phyloP scores from a whole-genome alignment of 2,329 filamentous ascomycete species.

The Epichloe uncinata region DNA sequence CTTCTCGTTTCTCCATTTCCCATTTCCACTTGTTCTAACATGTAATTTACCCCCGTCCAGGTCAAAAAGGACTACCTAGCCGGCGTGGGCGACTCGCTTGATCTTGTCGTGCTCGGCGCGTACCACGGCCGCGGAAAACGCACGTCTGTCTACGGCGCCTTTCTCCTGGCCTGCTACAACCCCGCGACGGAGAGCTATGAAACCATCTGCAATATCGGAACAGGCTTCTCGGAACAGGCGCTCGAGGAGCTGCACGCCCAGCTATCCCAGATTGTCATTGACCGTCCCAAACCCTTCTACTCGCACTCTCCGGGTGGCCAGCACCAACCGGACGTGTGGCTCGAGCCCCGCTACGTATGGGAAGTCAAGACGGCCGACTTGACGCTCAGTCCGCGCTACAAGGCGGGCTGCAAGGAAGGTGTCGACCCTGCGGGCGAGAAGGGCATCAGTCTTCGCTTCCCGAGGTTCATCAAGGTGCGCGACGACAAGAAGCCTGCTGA shows the following conservation, averaged over 20 bases:
- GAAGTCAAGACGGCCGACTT: conserved; percentile 95
- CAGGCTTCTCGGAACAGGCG: conserved; percentile 87
- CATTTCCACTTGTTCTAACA: background rate
- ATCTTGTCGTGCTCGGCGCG: conserved; percentile 88
- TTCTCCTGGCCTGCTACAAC: conserved; percentile 91
- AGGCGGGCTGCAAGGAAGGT: conserved; percentile 74
- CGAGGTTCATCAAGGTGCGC: conserved; percentile 77
- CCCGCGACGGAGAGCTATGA: conserved; percentile 69
- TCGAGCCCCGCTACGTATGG: conserved; percentile 90
- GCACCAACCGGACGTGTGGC: conserved; percentile 97
- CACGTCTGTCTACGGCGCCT: conserved; percentile 89
- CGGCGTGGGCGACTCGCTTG: conserved; percentile 87
- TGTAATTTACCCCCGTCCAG: conserved; percentile 23
- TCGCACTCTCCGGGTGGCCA: conserved; percentile 70
- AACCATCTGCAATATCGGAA: conserved; percentile 96
- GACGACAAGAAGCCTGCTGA: conserved; percentile 95
- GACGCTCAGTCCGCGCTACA: conserved; percentile 83
- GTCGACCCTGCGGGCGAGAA: conserved; percentile 56
- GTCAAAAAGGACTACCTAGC: conserved; percentile 99
- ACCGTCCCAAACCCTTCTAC: conserved; percentile 89
- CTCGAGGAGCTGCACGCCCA: conserved; percentile 75
- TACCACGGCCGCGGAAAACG: conserved; percentile 94
- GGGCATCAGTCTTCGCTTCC: conserved; percentile 83
- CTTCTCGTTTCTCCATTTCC: background rate
- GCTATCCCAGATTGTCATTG: conserved; percentile 68